phyloP scores from a whole-genome alignment of 257 asterid genomes.

The Salvia hispanica region DNA sequence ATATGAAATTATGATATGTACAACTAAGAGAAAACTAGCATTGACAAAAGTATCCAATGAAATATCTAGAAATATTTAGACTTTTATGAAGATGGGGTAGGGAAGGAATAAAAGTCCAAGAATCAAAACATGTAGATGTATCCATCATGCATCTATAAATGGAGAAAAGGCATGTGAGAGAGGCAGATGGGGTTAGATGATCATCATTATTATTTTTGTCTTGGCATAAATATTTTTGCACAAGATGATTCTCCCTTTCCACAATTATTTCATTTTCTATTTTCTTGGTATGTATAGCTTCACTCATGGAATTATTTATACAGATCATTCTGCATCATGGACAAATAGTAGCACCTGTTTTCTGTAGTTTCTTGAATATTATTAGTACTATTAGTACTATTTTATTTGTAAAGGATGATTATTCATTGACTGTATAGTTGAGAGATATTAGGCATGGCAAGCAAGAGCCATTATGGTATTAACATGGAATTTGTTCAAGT shows the following conservation, averaged over 20 bases:
- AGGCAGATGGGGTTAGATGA: slow-evolving; percentile 33
- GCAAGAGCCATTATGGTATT: slow-evolving; percentile 34
- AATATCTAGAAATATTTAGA: slow-evolving; percentile 14
- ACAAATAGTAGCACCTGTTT: slow-evolving; percentile 26
- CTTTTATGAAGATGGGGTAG: slow-evolving; percentile 27
- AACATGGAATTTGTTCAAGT: slow-evolving; percentile 38
- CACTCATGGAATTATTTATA: too few relatives aligned
- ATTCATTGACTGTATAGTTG: slow-evolving; percentile 20
- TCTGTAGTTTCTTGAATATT: background rate
- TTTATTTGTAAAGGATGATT: background rate
- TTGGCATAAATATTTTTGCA: slow-evolving; percentile 19
- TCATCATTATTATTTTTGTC: slow-evolving; percentile 45
- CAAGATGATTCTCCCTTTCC: slow-evolving; percentile 24
- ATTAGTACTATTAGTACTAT: background rate
- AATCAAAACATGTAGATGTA: slow-evolving; percentile 39
- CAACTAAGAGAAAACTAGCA: background rate
- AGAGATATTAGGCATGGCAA: slow-evolving; percentile 39
- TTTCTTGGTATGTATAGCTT: too few relatives aligned
- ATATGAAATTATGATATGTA: background rate
- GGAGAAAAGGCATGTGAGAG: slow-evolving; percentile 56
- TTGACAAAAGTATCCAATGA: slow-evolving; percentile 31
- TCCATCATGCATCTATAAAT: slow-evolving; percentile 43
- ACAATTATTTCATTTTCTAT: background rate
- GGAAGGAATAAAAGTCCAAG: slow-evolving; percentile 43
- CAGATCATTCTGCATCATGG: slow-evolving; percentile 30